Evolutionary conservation across 192 early-diverging fungal genomes (phyloP).

Genomic region (Nowakowskiella sp.): DNA sequence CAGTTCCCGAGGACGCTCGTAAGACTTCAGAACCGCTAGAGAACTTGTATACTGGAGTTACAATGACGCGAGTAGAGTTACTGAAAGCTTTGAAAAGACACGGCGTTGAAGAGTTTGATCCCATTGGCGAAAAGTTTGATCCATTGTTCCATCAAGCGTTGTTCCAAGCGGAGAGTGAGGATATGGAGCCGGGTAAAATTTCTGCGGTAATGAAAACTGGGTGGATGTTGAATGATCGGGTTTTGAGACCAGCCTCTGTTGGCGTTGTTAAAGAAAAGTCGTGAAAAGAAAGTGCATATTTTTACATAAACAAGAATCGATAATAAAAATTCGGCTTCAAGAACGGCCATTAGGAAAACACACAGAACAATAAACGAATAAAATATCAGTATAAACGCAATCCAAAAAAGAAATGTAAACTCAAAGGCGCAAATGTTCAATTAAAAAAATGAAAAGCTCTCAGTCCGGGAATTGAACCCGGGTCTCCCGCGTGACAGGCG

Average conservation of each 20-base stretch:
- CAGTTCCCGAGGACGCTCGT: conserved; percentile 68
- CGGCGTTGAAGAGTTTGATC: conserved; percentile 74
- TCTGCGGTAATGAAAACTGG: conserved; percentile 88
- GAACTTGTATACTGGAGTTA: conserved; percentile 80
- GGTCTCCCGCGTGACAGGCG: too few relatives aligned
- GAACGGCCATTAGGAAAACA: too few relatives aligned
- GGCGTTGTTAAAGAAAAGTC: conserved; percentile 62
- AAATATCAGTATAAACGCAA: too few relatives aligned
- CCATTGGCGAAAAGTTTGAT: conserved; percentile 86
- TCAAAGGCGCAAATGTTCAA: too few relatives aligned
- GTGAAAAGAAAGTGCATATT: background rate
- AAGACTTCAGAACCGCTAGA: conserved; percentile 35
- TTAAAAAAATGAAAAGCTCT: too few relatives aligned
- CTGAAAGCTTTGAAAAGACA: conserved; percentile 78
- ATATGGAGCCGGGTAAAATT: conserved; percentile 81
- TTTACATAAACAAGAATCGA: too few relatives aligned
- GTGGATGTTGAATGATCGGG: conserved; percentile 85
- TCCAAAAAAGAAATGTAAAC: too few relatives aligned
- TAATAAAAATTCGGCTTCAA: too few relatives aligned
- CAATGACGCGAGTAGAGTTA: conserved; percentile 79
- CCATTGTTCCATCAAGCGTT: conserved; percentile 90
- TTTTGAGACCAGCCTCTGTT: conserved; percentile 90
- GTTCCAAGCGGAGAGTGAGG: conserved; percentile 84
- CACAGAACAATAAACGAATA: too few relatives aligned
- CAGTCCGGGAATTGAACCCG: too few relatives aligned